Percentiles rank a stretch among this genome's conserved stretches.
phyloP scores from a whole-genome alignment of 768 basidiomycete genomes.

The Hypholoma fasciculare region DNA sequence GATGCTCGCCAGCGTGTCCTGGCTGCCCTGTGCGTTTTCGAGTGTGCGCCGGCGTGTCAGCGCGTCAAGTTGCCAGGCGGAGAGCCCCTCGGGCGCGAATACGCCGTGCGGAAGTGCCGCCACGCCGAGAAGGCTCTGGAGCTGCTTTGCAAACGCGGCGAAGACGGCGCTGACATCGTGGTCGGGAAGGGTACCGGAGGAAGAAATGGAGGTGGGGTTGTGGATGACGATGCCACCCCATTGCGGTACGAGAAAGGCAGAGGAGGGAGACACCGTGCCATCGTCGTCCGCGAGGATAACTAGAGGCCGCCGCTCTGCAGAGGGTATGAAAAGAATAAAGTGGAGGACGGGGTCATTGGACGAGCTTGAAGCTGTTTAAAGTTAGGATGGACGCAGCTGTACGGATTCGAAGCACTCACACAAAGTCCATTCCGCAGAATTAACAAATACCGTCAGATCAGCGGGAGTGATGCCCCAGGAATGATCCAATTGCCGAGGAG shows the following conservation, averaged over 20 bases:
- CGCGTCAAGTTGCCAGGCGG: conserved; percentile 82
- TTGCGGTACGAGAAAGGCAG: conserved; percentile 88
- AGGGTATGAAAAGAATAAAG: conserved; percentile 89
- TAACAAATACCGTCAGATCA: conserved; percentile 90
- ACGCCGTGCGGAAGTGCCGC: conserved; percentile 57
- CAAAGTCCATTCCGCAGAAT: conserved; percentile 94
- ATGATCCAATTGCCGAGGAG: conserved; percentile 45
- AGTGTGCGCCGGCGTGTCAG: conserved; percentile 67
- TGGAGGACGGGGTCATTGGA: conserved; percentile 94
- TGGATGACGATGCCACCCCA: conserved; percentile 88
- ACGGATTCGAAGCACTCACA: conserved; percentile 45
- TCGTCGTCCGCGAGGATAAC: conserved; percentile 59
- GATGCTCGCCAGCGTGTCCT: conserved; percentile 81
- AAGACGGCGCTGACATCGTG: conserved; percentile 55
- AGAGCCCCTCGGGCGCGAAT: conserved; percentile 31
- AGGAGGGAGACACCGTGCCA: conserved; percentile 52
- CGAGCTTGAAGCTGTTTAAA: conserved; percentile 75
- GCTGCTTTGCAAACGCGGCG: conserved; percentile 65
- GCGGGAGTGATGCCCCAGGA: conserved; percentile 70
- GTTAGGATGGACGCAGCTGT: conserved; percentile 2
- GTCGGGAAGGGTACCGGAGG: conserved; percentile 37
- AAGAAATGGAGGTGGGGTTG: conserved; percentile 48
- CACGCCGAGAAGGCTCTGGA: conserved; percentile 81
- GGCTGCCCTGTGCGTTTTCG: conserved; percentile 67
- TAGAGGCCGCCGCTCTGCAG: conserved; percentile 65